These are phyloP conservation scores for Picea abies DNA, from an alignment of 83 land plant genomes.

Conservation along the genomic window DNA sequence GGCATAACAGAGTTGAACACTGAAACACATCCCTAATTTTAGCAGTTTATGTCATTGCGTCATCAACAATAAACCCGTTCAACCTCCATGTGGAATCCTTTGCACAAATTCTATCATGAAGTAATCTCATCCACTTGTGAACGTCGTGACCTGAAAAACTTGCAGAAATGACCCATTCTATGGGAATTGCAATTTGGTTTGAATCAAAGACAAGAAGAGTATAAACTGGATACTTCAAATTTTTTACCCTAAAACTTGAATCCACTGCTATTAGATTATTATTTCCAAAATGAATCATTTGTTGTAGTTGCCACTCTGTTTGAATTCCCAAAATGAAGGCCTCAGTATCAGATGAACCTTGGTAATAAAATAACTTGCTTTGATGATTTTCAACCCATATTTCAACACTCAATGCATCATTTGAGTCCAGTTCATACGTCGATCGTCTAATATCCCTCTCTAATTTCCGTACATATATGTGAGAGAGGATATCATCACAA, in stretches of 20 bases:
- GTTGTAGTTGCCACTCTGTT: conserved; percentile 84
- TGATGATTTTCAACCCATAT: conserved; percentile 68
- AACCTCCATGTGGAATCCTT: conserved; percentile 25
- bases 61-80: conserved; percentile 29
- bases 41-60: conserved; percentile 20
- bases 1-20: conserved; percentile 18
- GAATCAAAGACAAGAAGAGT: no score
- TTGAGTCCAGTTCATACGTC: conserved; percentile 55
- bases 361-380: conserved; percentile 60
- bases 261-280: conserved; percentile 54
- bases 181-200: conserved; percentile 21
- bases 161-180: conserved; percentile 26
- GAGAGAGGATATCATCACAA: conserved; percentile 79
- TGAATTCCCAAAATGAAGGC: conserved; percentile 74
- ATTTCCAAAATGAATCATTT: conserved; percentile 78
- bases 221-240: no score
- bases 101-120: conserved; percentile 15
- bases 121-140: conserved; percentile 16
- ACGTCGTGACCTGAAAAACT: background rate
- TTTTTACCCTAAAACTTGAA: conserved; percentile 67
- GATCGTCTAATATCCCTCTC: conserved; percentile 69
- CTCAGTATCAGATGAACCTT: conserved; percentile 56
- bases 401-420: conserved; percentile 58
- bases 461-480: conserved; percentile 58
- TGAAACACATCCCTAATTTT: conserved; percentile 21